Percentiles rank a stretch among this genome's conserved stretches.
Evolutionary conservation across 73 alveolate genomes (phyloP).

Genomic region (Stentor roeselii): DNA sequence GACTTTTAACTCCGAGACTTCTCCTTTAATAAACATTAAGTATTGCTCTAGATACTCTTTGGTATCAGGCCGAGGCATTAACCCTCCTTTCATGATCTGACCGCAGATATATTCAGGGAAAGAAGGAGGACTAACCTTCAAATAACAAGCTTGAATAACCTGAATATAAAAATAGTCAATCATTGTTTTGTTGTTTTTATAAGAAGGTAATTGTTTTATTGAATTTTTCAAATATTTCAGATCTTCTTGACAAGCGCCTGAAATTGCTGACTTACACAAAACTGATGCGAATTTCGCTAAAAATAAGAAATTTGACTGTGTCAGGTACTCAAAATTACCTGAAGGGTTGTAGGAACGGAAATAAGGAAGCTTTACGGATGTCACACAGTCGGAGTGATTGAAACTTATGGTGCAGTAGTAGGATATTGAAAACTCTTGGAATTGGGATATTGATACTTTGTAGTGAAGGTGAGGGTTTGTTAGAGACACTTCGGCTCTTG

Average conservation of each 20-base stretch:
- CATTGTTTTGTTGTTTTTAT: background rate
- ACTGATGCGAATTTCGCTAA: background rate
- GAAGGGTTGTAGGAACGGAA: background rate
- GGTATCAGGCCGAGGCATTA: background rate
- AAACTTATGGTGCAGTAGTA: background rate
- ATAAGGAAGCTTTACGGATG: background rate
- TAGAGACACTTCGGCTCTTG: background rate
- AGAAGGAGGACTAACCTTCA: background rate
- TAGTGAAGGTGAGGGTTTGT: background rate
- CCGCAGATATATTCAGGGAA: background rate
- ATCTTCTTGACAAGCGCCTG: background rate
- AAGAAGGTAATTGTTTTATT: background rate
- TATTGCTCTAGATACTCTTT: background rate
- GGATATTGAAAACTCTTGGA: background rate
- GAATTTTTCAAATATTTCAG: too few species aligned
- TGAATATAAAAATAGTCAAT: background rate
- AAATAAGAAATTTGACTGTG: background rate
- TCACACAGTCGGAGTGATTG: background rate
- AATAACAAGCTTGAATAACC: background rate
- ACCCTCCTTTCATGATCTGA: background rate
- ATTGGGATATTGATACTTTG: background rate
- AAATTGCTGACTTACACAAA: background rate
- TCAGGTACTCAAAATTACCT: background rate
- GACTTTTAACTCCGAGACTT: background rate
- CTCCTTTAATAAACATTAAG: slow-evolving; percentile 1